A percentile compares a stretch with the other conserved stretches of the same genome.
These are phyloP conservation scores for Trichoderma sp. DNA, from an alignment of 2,329 filamentous ascomycete genomes.

Conservation along the genomic window DNA sequence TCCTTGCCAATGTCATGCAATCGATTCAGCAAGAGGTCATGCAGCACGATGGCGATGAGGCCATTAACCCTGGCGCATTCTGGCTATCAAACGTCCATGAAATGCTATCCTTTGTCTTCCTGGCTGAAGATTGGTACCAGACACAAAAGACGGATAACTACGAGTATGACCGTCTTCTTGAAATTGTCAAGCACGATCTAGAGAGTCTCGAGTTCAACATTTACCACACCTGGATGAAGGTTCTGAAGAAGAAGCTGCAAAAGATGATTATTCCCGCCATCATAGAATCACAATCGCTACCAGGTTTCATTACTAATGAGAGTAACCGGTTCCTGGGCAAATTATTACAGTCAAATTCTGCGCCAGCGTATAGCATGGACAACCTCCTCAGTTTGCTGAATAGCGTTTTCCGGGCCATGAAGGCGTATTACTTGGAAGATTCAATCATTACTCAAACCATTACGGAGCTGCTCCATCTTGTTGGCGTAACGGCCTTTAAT, in stretches of 20 bases:
- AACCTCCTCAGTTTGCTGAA: slow-evolving; percentile 93
- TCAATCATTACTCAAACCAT: slow-evolving; percentile 94
- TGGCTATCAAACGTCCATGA: slow-evolving; percentile 99
- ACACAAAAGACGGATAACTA: slow-evolving; percentile 99
- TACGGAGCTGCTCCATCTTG: slow-evolving; percentile 86
- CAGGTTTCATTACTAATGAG: slow-evolving; percentile 97
- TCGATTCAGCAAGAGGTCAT: slow-evolving; percentile 99
- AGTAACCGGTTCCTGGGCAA: slow-evolving; percentile 98
- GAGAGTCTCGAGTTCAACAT: slow-evolving; percentile 99
- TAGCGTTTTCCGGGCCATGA: slow-evolving; percentile 98
- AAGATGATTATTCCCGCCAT: slow-evolving; percentile 99
- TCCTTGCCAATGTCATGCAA: slow-evolving; percentile 99
- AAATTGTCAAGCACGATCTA: slow-evolving; percentile 98
- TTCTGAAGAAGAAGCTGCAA: slow-evolving; percentile 96
- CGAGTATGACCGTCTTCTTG: slow-evolving; percentile 93
- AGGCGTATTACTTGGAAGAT: slow-evolving; percentile 95
- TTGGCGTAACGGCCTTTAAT: slow-evolving; percentile 97
- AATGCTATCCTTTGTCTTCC: slow-evolving; percentile 99
- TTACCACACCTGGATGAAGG: slow-evolving; percentile 99
- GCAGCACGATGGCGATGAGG: slow-evolving; percentile 96
- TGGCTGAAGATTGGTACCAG: slow-evolving; percentile 99
- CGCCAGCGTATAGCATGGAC: slow-evolving; percentile 99
- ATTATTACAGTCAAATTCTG: slow-evolving; percentile 83
- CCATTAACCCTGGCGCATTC: slow-evolving; percentile 95
- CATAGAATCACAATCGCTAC: slow-evolving; percentile 96